Conservation (phyloP, 2,329 filamentous ascomycete genomes). For the Phoma sp. region DNA sequence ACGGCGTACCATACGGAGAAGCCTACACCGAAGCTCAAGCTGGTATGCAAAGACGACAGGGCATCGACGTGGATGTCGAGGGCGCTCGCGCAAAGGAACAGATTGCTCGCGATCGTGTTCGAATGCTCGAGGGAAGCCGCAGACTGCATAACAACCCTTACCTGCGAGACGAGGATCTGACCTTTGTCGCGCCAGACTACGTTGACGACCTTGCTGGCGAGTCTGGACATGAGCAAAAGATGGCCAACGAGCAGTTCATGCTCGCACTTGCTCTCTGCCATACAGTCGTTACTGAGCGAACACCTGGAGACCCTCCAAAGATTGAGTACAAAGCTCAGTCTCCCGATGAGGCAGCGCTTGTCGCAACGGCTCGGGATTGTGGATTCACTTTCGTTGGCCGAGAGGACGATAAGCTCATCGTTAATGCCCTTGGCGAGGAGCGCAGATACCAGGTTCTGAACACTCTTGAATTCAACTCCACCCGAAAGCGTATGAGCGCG, state of each 20-base stretch:
- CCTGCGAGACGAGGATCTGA: constrained; percentile 85
- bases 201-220: constrained; percentile 81
- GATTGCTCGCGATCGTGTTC: constrained; percentile 77
- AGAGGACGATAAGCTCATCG: constrained; percentile 76
- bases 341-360: constrained; percentile 92
- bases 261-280: constrained; percentile 93
- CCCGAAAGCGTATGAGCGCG: constrained; percentile 95
- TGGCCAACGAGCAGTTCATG: constrained; percentile 89
- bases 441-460: constrained; percentile 86
- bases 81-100: constrained; percentile 72
- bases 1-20: constrained; percentile 94
- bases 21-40: constrained; percentile 97
- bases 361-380: constrained; percentile 91
- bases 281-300: constrained; percentile 89
- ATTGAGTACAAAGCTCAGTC: constrained; percentile 98
- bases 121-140: constrained; percentile 75
- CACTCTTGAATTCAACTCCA: constrained; percentile 96
- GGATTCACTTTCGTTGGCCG: constrained; percentile 91
- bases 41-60: constrained; percentile 91
- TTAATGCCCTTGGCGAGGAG: constrained; percentile 88
- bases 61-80: constrained; percentile 84
- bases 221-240: constrained; percentile 75
- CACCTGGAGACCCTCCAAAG: constrained; percentile 85
- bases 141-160: constrained; percentile 88
- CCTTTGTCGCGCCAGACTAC: constrained; percentile 90